Evolutionary conservation across 2,329 filamentous ascomycete genomes (phyloP).

Genomic region (Didymellaceae sp.): DNA sequence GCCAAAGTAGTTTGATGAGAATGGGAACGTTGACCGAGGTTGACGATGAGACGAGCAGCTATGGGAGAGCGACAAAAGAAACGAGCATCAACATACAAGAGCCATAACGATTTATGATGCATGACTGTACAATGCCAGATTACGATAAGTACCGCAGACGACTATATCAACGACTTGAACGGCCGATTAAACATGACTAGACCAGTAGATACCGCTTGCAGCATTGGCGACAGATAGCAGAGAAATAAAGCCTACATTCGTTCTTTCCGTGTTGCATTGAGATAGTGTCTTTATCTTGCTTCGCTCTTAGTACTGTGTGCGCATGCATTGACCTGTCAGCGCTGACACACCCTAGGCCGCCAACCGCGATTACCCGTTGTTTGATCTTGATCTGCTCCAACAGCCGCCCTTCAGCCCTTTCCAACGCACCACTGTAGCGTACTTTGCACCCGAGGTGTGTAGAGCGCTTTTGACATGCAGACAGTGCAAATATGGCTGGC

Average conservation of each 20-base stretch:
- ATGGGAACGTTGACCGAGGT: constrained; percentile 29
- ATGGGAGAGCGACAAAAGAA: constrained; percentile 24
- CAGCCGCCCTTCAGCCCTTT: constrained; percentile 14
- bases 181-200: neutral
- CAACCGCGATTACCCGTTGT: neutral
- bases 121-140: constrained; percentile 9
- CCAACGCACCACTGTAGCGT: neutral
- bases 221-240: neutral
- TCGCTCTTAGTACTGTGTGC: neutral
- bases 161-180: neutral
- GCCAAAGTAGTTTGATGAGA: constrained; percentile 31
- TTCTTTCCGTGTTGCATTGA: too few relatives aligned
- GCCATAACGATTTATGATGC: constrained; percentile 5
- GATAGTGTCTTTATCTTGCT: too few relatives aligned
- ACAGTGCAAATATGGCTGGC: too few relatives aligned
- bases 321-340: constrained; percentile 1
- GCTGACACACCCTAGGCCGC: neutral
- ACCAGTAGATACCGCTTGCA: neutral
- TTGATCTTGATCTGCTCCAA: neutral
- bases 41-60: constrained; percentile 4
- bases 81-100: constrained; percentile 31
- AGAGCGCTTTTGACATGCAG: neutral
- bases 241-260: neutral
- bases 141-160: constrained; percentile 4
- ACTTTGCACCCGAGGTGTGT: too few relatives aligned